phyloP scores from a whole-genome alignment of 2,329 filamentous ascomycete genomes.

The Pestalotiopsis sp. region DNA sequence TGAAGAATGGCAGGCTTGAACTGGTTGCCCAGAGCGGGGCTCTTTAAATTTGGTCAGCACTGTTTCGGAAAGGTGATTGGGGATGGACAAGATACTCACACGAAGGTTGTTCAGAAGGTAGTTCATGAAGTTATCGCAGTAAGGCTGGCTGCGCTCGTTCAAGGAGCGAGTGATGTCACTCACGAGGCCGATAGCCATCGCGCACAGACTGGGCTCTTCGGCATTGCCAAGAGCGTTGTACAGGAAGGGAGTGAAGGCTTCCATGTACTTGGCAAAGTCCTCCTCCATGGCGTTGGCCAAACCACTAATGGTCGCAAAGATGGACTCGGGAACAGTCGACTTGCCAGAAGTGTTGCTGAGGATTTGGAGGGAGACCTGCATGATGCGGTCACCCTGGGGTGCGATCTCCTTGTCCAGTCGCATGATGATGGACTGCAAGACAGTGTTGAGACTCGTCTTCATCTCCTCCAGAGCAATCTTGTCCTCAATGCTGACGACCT shows the following conservation, averaged over 20 bases:
- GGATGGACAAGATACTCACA: conserved; percentile 49
- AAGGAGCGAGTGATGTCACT: conserved; percentile 94
- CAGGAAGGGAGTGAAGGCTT: conserved; percentile 87
- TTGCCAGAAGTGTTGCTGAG: conserved; percentile 78
- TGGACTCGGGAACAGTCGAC: conserved; percentile 90
- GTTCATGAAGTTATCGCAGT: conserved; percentile 98
- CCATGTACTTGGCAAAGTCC: conserved; percentile 97
- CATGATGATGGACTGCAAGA: conserved; percentile 88
- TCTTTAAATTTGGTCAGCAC: conserved; percentile 48
- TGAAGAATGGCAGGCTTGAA: conserved; percentile 98
- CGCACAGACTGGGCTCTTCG: conserved; percentile 90
- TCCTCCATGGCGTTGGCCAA: conserved; percentile 89
- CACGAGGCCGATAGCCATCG: conserved; percentile 96
- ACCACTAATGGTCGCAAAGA: conserved; percentile 91
- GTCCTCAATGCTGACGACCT: conserved; percentile 97
- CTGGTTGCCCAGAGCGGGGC: conserved; percentile 85
- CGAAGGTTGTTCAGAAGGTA: conserved; percentile 89
- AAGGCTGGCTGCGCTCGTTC: conserved; percentile 88
- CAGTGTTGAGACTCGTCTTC: conserved; percentile 92
- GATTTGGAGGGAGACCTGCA: conserved; percentile 84
- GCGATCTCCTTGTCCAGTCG: conserved; percentile 89
- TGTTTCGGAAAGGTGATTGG: conserved; percentile 1
- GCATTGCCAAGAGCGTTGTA: conserved; percentile 95
- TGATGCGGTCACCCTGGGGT: conserved; percentile 90
- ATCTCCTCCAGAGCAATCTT: conserved; percentile 96